Evolutionary conservation across 2,329 filamentous ascomycete genomes (phyloP).

Genomic region (Geoglossum cookeanum): DNA sequence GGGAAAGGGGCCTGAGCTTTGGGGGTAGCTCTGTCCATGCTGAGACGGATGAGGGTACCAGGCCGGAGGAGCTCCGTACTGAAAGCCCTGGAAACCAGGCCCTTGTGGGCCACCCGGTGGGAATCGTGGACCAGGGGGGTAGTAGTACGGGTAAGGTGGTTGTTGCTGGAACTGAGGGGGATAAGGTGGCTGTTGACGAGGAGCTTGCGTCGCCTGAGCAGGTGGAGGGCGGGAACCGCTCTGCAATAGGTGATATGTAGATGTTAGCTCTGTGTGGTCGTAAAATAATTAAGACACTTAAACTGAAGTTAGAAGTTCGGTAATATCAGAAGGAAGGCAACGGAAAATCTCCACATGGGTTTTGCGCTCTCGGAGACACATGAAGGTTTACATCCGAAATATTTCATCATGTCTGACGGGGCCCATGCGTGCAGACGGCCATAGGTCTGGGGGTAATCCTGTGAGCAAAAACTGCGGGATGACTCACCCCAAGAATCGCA

Average conservation of each 20-base stretch:
- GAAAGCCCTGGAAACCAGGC: conserved; percentile 54
- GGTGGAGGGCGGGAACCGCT: conserved; percentile 25
- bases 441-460: conserved; percentile 3
- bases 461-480: conserved; percentile 4
- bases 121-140: conserved; percentile 23
- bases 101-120: conserved; percentile 29
- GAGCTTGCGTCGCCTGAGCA: conserved; percentile 16
- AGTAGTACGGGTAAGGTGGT: conserved; percentile 25
- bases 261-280: conserved; percentile 1
- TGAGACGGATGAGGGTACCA: conserved; percentile 61
- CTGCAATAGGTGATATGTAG: conserved; percentile 13
- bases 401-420: conserved; percentile 53
- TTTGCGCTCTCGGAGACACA: conserved; percentile 84
- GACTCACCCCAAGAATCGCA: conserved; percentile 90
- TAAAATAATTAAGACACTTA: not conserved
- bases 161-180: conserved; percentile 26
- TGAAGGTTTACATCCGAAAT: conserved; percentile 90
- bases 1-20: conserved; percentile 29
- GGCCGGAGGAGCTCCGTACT: conserved; percentile 54
- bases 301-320: conserved; percentile 8
- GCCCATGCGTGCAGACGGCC: conserved; percentile 4
- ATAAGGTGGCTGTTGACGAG: conserved; percentile 22
- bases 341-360: conserved; percentile 88
- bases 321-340: conserved; percentile 98
- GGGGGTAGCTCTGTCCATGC: conserved; percentile 55